phyloP scores from a whole-genome alignment of 108 stramenopile genomes.

The Nannochloropsis salina region DNA sequence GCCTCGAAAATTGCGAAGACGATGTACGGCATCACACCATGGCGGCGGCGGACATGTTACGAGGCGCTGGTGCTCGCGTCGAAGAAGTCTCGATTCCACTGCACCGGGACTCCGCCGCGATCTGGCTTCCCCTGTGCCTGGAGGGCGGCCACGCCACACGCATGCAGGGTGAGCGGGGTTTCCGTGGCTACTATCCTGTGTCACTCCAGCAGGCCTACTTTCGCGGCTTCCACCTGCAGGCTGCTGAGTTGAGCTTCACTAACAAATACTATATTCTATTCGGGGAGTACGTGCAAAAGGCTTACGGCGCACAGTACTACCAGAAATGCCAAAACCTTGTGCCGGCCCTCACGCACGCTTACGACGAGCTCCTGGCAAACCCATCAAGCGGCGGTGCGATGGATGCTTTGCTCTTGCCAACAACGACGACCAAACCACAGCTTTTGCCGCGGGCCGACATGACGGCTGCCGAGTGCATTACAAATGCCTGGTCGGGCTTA shows the following conservation, averaged over 20 bases:
- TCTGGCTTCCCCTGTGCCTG: constrained; percentile 4
- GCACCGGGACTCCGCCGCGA: not conserved
- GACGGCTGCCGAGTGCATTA: not conserved
- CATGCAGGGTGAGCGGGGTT: not conserved
- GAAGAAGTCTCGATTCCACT: not conserved
- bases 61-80: not conserved
- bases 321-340: not conserved
- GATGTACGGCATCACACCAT: not conserved
- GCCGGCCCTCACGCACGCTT: not conserved
- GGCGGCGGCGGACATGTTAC: not conserved
- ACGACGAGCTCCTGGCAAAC: not conserved
- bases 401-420: not conserved
- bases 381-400: not conserved
- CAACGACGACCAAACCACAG: not conserved
- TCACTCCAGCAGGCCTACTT: not conserved
- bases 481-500: not conserved
- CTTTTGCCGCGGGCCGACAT: not conserved
- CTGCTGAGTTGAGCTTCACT: not conserved
- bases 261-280: not conserved
- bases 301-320: not conserved
- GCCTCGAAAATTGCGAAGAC: not conserved
- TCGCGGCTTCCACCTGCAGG: not conserved
- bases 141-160: not conserved
- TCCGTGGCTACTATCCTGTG: not conserved
- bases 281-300: not conserved